These are phyloP conservation scores for Aureobasidium sp. DNA, from an alignment of 2,329 filamentous ascomycete genomes.

Conservation along the genomic window DNA sequence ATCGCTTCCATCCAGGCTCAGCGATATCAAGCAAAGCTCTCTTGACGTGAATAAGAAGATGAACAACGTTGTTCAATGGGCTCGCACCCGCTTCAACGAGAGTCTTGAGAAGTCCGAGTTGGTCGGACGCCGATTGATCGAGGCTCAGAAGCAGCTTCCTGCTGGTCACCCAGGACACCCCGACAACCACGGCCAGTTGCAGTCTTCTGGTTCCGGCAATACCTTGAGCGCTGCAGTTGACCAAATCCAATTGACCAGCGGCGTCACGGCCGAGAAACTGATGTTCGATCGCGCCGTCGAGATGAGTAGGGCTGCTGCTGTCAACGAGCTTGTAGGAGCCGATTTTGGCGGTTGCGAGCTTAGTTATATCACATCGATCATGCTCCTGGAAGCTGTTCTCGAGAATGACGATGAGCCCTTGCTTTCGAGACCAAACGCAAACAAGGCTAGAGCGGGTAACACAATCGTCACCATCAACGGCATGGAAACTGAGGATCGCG, in stretches of 20 bases:
- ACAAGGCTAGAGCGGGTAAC: constrained; percentile 41
- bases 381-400: constrained; percentile 89
- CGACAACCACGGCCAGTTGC: constrained; percentile 60
- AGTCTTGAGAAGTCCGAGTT: constrained; percentile 94
- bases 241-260: constrained; percentile 75
- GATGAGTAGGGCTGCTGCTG: constrained; percentile 90
- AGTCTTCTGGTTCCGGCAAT: constrained; percentile 42
- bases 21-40: constrained; percentile 28
- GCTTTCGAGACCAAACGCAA: constrained; percentile 39
- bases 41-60: constrained; percentile 60
- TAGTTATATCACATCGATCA: constrained; percentile 85
- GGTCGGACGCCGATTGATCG: constrained; percentile 78
- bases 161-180: constrained; percentile 81
- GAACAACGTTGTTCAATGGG: constrained; percentile 93
- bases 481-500: constrained; percentile 62
- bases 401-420: constrained; percentile 64
- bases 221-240: constrained; percentile 61
- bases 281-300: constrained; percentile 98
- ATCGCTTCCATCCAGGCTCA: constrained; percentile 22
- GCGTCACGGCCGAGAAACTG: constrained; percentile 88
- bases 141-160: constrained; percentile 78
- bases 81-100: constrained; percentile 89
- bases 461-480: constrained; percentile 39
- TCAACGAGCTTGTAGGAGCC: constrained; percentile 84
- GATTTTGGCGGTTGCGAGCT: constrained; percentile 58